phyloP scores from a whole-genome alignment of 2,329 filamentous ascomycete genomes.

The Fusarium stilboides region DNA sequence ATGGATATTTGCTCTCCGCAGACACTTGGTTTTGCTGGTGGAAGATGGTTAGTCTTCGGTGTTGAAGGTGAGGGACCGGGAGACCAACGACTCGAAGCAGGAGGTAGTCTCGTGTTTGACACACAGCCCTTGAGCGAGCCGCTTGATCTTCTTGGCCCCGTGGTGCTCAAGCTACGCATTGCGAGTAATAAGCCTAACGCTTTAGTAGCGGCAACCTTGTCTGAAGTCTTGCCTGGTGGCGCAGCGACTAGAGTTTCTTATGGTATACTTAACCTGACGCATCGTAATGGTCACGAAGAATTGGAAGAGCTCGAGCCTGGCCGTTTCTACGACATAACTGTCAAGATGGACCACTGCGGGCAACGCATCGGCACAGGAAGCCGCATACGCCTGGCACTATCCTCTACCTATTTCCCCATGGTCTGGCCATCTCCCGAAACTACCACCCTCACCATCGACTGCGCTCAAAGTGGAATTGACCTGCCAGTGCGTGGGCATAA shows the following conservation, averaged over 20 bases:
- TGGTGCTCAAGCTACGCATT: neutral
- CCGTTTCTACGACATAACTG: neutral
- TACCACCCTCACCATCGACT: neutral
- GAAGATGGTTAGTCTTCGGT: conserved; percentile 14
- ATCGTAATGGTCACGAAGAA: conserved; percentile 5
- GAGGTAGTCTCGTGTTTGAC: conserved; percentile 6
- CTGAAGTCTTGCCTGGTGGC: conserved; percentile 5
- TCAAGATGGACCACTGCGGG: conserved; percentile 8
- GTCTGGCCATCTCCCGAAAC: conserved; percentile 17
- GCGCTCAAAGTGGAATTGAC: neutral
- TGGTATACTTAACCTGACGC: conserved; percentile 13
- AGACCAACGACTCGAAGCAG: conserved; percentile 14
- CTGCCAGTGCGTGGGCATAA: neutral
- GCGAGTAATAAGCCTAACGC: conserved; percentile 1
- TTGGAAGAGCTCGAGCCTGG: conserved; percentile 1
- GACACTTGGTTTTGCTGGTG: conserved; percentile 6
- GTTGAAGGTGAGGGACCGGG: conserved; percentile 9
- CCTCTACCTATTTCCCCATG: conserved; percentile 12
- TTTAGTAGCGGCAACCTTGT: conserved; percentile 6
- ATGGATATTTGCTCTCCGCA: conserved; percentile 10
- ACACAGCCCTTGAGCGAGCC: neutral
- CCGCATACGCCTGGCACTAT: conserved; percentile 4
- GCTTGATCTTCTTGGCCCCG: neutral
- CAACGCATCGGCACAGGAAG: conserved; percentile 5
- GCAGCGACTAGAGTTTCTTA: conserved; percentile 9